phyloP scores from a whole-genome alignment of 192 early-diverging fungal genomes.

The Rhizophagus clarus region DNA sequence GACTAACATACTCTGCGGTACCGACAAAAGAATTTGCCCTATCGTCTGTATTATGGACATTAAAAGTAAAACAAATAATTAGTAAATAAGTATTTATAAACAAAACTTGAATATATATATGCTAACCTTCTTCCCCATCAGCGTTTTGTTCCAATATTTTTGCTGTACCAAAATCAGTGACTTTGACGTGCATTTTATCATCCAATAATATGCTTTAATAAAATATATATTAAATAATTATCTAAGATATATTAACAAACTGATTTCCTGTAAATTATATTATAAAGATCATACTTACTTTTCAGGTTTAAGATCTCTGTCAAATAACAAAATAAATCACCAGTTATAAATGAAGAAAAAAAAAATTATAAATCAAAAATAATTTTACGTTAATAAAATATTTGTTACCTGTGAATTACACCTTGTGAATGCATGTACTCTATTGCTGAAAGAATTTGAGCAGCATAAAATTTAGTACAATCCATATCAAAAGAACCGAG shows the following conservation, averaged over 20 bases:
- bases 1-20: constrained; percentile 98
- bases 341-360: constrained; percentile 11
- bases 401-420: constrained; percentile 73
- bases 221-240: not conserved
- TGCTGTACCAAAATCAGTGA: constrained; percentile 97
- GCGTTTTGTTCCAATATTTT: constrained; percentile 63
- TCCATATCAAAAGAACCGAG: constrained; percentile 74
- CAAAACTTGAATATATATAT: not conserved
- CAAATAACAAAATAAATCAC: not conserved
- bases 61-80: not conserved
- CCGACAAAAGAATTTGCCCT: constrained; percentile 93
- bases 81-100: constrained; percentile 4
- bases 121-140: constrained; percentile 40
- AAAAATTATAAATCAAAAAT: not conserved
- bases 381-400: not conserved
- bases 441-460: constrained; percentile 82
- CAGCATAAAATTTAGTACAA: constrained; percentile 81
- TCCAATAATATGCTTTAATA: constrained; percentile 77
- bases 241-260: no score
- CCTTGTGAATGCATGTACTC: constrained; percentile 87
- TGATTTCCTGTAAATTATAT: not conserved
- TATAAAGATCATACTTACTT: constrained; percentile 51
- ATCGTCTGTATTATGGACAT: constrained; percentile 34
- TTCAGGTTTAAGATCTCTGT: constrained; percentile 94
- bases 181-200: constrained; percentile 87